Conservation (phyloP, 1,139 yeast genomes). For the Yamadazyma jaroonii region DNA sequence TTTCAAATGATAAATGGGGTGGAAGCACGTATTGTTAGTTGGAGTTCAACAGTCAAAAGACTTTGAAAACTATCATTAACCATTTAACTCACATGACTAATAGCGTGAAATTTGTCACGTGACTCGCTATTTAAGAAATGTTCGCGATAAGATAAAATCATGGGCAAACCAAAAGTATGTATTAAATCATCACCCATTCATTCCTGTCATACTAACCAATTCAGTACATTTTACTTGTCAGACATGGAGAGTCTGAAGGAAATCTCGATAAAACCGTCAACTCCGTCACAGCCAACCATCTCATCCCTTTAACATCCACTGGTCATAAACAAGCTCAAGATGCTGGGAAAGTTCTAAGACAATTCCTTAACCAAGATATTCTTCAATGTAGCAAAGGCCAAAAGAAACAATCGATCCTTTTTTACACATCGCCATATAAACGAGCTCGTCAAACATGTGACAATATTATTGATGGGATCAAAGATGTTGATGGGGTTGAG, state of each 20-base stretch:
- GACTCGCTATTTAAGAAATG: too few relatives aligned
- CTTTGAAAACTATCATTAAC: too few relatives aligned
- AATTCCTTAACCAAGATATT: slow-evolving; percentile 49
- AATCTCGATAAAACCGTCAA: slow-evolving; percentile 81
- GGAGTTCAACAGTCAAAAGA: too few relatives aligned
- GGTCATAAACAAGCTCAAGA: slow-evolving; percentile 68
- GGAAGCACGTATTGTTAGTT: too few relatives aligned
- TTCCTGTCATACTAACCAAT: slow-evolving; percentile 6
- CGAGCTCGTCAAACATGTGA: slow-evolving; percentile 81
- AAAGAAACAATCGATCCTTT: slow-evolving; percentile 32
- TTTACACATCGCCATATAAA: slow-evolving; percentile 80
- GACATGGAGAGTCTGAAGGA: slow-evolving; percentile 93
- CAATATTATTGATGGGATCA: slow-evolving; percentile 60
- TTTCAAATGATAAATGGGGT: too few relatives aligned
- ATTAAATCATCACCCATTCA: neutral
- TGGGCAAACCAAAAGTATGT: slow-evolving; percentile 64
- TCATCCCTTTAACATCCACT: slow-evolving; percentile 61
- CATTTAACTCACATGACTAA: too few relatives aligned
- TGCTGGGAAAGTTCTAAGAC: slow-evolving; percentile 63
- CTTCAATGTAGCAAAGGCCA: slow-evolving; percentile 21
- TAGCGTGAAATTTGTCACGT: too few relatives aligned
- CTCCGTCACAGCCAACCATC: slow-evolving; percentile 72
- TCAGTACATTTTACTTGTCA: slow-evolving; percentile 68
- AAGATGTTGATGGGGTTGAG: slow-evolving; percentile 45
- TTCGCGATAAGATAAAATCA: too few relatives aligned